Base-by-base conservation (phyloP, 1,284 basidiomycete species). In the Anthracocystis setariae region DNA sequence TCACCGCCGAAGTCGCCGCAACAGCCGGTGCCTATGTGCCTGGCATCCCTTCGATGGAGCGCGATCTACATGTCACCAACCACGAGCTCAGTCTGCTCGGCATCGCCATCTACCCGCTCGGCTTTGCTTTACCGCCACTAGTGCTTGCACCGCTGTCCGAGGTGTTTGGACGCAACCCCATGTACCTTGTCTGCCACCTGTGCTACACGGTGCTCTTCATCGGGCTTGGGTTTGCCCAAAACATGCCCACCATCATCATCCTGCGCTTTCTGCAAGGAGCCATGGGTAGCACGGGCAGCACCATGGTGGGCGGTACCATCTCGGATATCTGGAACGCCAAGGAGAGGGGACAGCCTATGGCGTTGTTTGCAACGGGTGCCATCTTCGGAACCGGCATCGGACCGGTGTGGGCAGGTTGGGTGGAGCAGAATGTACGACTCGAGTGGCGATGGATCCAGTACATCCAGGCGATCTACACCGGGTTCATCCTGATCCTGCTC, bases 401-500 rank as follows among this genome's bases (percentile, higher is more conserved):
- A 2, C 88, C 90, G 1, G 83, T 90, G 0, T 84, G 86, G n/a
- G 86, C 88, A 4, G 89, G 89, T 3, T 91, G 88, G 87, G 88
- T 91, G 8, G 90, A 90, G 74, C 86, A 88, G 74, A 87, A 89
- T 8, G 80, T 84, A 0, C 84, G 84, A 8, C 78, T 92, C 32
- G 85, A 85, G 53, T 92, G 91, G 91, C 85, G 90, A 35, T 92
- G 91, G 91, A 91, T 92, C 13, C 88, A 91, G 82, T 92, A 90
- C 90, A 86, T 92, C 27, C 75, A 81, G 56, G 57, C 64, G 9
- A 74, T 78, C 53, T 66, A 73, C n/a, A 73, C 68, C 5, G 68
- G 67, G 12, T 72, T 60, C 5, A 33, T 60, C 42, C 48, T 78
- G 9, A 32, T 77, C n/a, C 35, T 74, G 1, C 49, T 80, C 15